These are phyloP conservation scores for Effrenium voratum DNA, from an alignment of 73 alveolate genomes.

Conservation along the genomic window DNA sequence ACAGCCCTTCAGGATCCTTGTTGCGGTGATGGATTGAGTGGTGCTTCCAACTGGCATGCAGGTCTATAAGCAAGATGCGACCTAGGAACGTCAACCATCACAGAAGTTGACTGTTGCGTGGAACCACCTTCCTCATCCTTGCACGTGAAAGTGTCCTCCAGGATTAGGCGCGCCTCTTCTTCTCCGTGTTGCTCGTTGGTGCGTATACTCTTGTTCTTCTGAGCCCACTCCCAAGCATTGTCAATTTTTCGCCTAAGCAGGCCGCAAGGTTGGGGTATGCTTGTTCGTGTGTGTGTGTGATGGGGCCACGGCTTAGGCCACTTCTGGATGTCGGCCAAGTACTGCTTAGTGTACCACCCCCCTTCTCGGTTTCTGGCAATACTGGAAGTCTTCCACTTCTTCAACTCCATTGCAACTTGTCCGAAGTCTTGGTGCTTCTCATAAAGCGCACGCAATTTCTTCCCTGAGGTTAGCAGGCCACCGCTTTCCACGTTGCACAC, in stretches of 20 bases:
- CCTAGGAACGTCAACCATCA: not conserved
- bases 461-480: not conserved
- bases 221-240: conserved; percentile 22
- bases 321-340: not conserved
- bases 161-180: conserved; percentile 12
- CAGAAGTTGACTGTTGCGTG: not conserved
- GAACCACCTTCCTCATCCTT: not conserved
- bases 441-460: not conserved
- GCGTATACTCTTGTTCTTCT: not conserved
- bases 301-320: not conserved
- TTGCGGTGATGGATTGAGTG: too few relatives aligned
- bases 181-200: not conserved
- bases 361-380: not conserved
- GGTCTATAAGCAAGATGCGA: too few relatives aligned
- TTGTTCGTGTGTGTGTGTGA: not conserved
- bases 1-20: conserved; percentile 15
- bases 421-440: not conserved
- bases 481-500: not conserved
- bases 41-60: not conserved
- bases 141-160: not conserved
- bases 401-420: not conserved
- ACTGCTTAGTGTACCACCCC: not conserved
- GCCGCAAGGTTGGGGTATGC: not conserved
- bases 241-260: conserved; percentile 8
- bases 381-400: not conserved